A percentile compares a stretch with the other conserved stretches of the same genome.
Conservation (phyloP, 495 filamentous ascomycete genomes). For the Sordaria brevicollis region DNA sequence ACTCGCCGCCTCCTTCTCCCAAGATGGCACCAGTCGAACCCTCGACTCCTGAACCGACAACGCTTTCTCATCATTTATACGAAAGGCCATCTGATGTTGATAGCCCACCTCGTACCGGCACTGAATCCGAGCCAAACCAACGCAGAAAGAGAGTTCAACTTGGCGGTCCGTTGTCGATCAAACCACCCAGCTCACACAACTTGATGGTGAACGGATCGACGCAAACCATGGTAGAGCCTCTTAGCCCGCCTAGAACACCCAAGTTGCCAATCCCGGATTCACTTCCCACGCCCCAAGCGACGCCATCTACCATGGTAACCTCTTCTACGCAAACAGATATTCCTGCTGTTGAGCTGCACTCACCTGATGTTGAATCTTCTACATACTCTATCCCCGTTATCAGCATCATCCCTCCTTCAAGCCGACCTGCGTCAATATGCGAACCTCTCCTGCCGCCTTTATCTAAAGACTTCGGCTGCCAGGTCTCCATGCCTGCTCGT, state of each 20-base stretch:
- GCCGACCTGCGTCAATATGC: slow-evolving; percentile 42
- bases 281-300: slow-evolving; percentile 10
- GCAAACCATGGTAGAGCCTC: slow-evolving; percentile 58
- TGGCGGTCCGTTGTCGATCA: slow-evolving; percentile 31
- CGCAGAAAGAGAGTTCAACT: slow-evolving; percentile 52
- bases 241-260: slow-evolving; percentile 61
- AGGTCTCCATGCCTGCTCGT: slow-evolving; percentile 33
- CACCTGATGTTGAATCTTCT: slow-evolving; percentile 16
- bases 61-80: slow-evolving; percentile 11
- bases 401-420: slow-evolving; percentile 47
- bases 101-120: slow-evolving; percentile 33
- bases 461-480: slow-evolving; percentile 46
- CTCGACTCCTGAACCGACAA: slow-evolving; percentile 27
- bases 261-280: slow-evolving; percentile 33
- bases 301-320: slow-evolving; percentile 24
- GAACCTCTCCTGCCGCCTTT: slow-evolving; percentile 43
- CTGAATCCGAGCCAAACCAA: slow-evolving; percentile 62
- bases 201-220: slow-evolving; percentile 61
- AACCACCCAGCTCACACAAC: slow-evolving; percentile 17
- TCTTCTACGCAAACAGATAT: slow-evolving; percentile 67
- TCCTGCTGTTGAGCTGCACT: slow-evolving; percentile 18
- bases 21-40: slow-evolving; percentile 32
- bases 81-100: slow-evolving; percentile 29
- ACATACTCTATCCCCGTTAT: slow-evolving; percentile 48
- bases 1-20: slow-evolving; percentile 71